A percentile compares a stretch with the other conserved stretches of the same genome.
phyloP scores from a whole-genome alignment of 129 eudicot genomes.

The Flaveria sonorensis region DNA sequence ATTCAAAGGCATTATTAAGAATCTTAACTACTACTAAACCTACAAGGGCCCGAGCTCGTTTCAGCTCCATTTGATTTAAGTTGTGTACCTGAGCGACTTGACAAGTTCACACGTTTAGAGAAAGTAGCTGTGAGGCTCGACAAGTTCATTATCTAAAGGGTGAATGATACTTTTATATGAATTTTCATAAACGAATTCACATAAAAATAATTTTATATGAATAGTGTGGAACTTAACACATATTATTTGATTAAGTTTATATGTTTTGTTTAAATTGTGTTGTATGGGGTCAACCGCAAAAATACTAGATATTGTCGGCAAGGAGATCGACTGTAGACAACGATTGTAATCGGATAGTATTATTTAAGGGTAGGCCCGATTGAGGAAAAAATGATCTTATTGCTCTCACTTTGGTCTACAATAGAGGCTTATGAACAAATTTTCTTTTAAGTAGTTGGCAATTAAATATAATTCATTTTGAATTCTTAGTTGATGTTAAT shows the following conservation, averaged over 20 bases:
- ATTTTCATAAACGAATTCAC: not conserved
- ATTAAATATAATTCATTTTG: constrained; percentile 16
- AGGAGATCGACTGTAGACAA: not conserved
- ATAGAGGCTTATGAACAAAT: constrained; percentile 23
- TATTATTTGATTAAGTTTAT: not conserved
- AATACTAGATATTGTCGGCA: constrained; percentile 14
- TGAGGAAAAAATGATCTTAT: not conserved
- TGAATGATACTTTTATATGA: too few relatives aligned
- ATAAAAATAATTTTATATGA: not conserved
- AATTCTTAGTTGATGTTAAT: not conserved
- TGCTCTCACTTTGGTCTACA: constrained; percentile 22
- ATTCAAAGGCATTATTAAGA: too few relatives aligned
- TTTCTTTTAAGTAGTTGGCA: constrained; percentile 27
- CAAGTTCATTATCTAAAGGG: too few relatives aligned
- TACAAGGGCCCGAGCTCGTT: too few relatives aligned
- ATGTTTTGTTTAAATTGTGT: too few relatives aligned
- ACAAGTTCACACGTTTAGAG: too few relatives aligned
- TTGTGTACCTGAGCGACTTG: too few relatives aligned
- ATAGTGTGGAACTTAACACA: not conserved
- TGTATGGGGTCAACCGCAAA: not conserved
- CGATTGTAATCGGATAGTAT: constrained; percentile 8
- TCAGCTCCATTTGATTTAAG: too few relatives aligned
- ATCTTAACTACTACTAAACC: too few relatives aligned
- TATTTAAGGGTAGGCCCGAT: constrained; percentile 21
- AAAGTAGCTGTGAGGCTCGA: too few relatives aligned